Percentiles rank a stretch among this genome's conserved stretches.
Evolutionary conservation across 2,329 filamentous ascomycete species (phyloP).

Genomic region (Diaporthe longicolla): DNA sequence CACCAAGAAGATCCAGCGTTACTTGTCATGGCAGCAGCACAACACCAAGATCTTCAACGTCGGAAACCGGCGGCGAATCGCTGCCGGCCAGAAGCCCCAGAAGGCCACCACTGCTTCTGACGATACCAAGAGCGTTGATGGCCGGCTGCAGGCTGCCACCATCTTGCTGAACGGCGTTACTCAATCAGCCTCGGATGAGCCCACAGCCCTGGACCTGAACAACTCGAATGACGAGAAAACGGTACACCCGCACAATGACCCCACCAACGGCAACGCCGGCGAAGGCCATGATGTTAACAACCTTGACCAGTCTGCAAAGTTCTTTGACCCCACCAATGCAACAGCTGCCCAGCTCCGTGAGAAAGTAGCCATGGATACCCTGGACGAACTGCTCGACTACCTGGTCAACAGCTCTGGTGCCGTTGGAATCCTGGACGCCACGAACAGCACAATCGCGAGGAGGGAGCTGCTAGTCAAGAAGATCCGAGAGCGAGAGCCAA

Average conservation of each 20-base stretch:
- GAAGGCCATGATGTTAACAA: slow-evolving; percentile 49
- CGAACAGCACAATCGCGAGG: slow-evolving; percentile 92
- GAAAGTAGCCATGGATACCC: slow-evolving; percentile 90
- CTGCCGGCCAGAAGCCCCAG: slow-evolving; percentile 67
- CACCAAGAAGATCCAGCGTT: slow-evolving; percentile 96
- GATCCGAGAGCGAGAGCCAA: slow-evolving; percentile 86
- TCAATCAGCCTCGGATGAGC: slow-evolving; percentile 56
- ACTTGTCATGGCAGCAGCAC: slow-evolving; percentile 97
- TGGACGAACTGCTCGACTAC: slow-evolving; percentile 94
- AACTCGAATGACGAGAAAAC: slow-evolving; percentile 39
- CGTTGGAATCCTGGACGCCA: slow-evolving; percentile 96
- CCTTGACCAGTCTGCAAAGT: slow-evolving; percentile 90
- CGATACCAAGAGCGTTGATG: slow-evolving; percentile 53
- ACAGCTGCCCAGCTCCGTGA: slow-evolving; percentile 87
- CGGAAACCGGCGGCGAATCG: slow-evolving; percentile 88
- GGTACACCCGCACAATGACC: slow-evolving; percentile 36
- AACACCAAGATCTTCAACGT: slow-evolving; percentile 98
- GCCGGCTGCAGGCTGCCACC: slow-evolving; percentile 67
- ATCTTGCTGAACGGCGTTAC: slow-evolving; percentile 70
- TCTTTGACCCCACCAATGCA: slow-evolving; percentile 93
- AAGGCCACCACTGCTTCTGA: slow-evolving; percentile 52
- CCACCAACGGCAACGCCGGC: slow-evolving; percentile 30
- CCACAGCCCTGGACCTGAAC: slow-evolving; percentile 57
- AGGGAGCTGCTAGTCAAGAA: slow-evolving; percentile 86
- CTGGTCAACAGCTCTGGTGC: slow-evolving; percentile 85